phyloP scores from a whole-genome alignment of 129 eudicot genomes.

The Dittrichia graveolens region DNA sequence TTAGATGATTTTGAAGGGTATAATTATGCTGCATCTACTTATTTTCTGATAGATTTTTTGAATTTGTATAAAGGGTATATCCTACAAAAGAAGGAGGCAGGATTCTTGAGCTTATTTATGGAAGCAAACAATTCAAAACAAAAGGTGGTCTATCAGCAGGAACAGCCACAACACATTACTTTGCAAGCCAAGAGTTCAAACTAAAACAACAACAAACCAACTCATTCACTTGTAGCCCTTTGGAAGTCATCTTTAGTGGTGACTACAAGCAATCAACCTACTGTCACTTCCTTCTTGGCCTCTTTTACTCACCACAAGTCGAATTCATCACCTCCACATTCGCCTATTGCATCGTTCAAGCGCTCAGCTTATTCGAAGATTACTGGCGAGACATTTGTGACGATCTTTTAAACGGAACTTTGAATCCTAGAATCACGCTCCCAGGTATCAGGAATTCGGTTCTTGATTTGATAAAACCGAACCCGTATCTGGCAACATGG shows the following conservation, averaged over 20 bases:
- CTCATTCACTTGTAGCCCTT: slow-evolving; percentile 75
- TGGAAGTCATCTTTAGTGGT: slow-evolving; percentile 67
- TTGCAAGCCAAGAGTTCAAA: slow-evolving; percentile 63
- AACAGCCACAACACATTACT: slow-evolving; percentile 84
- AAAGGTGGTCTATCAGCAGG: slow-evolving; percentile 74
- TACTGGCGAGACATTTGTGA: slow-evolving; percentile 57
- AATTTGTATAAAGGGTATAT: slow-evolving; percentile 51
- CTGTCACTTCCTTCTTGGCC: slow-evolving; percentile 90
- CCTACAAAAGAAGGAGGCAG: slow-evolving; percentile 76
- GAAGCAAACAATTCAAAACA: slow-evolving; percentile 74
- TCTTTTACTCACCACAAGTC: slow-evolving; percentile 48
- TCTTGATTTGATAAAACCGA: slow-evolving; percentile 37
- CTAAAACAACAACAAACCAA: slow-evolving; percentile 53
- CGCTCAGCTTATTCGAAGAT: slow-evolving; percentile 62
- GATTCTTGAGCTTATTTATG: slow-evolving; percentile 73
- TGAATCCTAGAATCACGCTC: slow-evolving; percentile 50
- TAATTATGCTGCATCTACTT: not conserved
- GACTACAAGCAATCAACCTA: slow-evolving; percentile 78
- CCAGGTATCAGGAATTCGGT: slow-evolving; percentile 47
- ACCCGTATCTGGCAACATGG: slow-evolving; percentile 41
- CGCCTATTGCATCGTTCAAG: slow-evolving; percentile 70
- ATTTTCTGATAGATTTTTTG: not conserved
- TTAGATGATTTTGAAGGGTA: not conserved
- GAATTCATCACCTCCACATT: slow-evolving; percentile 79
- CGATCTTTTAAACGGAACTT: slow-evolving; percentile 60